Percentiles rank a stretch among this genome's conserved stretches.
These are phyloP conservation scores for Mycena polygramma DNA, from an alignment of 768 basidiomycete species.

Conservation along the genomic window DNA sequence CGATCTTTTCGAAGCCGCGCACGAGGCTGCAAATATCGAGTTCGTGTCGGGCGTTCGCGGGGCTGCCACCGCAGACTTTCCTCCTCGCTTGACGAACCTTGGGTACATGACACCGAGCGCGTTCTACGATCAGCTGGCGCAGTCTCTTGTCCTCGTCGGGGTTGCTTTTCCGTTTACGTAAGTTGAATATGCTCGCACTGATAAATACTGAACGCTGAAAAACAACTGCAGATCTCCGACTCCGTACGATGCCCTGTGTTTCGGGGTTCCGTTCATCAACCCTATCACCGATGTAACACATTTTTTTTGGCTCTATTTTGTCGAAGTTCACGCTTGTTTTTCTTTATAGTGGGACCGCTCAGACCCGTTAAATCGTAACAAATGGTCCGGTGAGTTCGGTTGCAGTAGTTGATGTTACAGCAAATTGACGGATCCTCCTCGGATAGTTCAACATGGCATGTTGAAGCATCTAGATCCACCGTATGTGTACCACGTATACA, in stretches of 20 bases:
- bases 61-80: background rate
- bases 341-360: slow-evolving; percentile 43
- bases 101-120: slow-evolving; percentile 18
- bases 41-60: slow-evolving; percentile 24
- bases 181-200: background rate
- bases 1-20: slow-evolving; percentile 21
- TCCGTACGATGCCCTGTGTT: slow-evolving; percentile 50
- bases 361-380: slow-evolving; percentile 43
- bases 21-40: background rate
- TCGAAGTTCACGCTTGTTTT: slow-evolving; percentile 17
- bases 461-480: slow-evolving; percentile 47
- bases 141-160: slow-evolving; percentile 23
- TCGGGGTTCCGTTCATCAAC: slow-evolving; percentile 54
- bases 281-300: slow-evolving; percentile 44
- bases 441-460: slow-evolving; percentile 47
- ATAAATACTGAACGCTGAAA: background rate
- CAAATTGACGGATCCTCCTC: background rate
- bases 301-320: no score
- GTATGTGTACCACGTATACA: slow-evolving; percentile 49
- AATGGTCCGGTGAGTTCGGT: slow-evolving; percentile 38
- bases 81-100: slow-evolving; percentile 15
- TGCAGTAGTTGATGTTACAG: background rate
- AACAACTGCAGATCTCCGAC: slow-evolving; percentile 34
- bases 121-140: slow-evolving; percentile 22
- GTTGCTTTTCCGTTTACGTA: slow-evolving; percentile 32